Percentiles rank a stretch among this genome's conserved stretches.
These are phyloP conservation scores for Penicillium occitanis DNA, from an alignment of 2,329 filamentous ascomycete species.

Conservation along the genomic window DNA sequence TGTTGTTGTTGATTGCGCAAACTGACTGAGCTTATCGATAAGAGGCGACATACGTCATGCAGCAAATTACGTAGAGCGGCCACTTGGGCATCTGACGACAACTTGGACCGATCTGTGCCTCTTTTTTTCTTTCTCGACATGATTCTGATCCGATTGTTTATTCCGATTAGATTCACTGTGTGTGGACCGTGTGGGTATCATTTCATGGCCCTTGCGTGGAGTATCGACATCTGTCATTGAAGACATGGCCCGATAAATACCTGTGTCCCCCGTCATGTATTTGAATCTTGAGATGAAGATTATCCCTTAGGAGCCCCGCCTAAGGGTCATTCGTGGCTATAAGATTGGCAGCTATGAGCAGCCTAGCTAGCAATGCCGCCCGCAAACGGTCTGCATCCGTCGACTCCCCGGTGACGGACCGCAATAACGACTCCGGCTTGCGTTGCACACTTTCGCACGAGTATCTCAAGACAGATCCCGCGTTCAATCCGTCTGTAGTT, in stretches of 20 bases:
- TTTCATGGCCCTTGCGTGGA: not conserved
- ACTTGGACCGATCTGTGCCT: not conserved
- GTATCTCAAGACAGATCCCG: constrained; percentile 29
- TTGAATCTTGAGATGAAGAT: not conserved
- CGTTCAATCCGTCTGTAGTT: constrained; percentile 35
- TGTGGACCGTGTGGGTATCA: not conserved
- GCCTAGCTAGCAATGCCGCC: not conserved
- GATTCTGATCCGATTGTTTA: not conserved
- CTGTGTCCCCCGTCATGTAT: not conserved
- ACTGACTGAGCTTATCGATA: not conserved
- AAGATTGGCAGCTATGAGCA: not conserved
- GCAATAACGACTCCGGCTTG: not conserved
- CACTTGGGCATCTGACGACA: not conserved
- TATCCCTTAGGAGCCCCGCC: not conserved
- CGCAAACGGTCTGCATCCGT: constrained; percentile 4
- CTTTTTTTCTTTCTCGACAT: not conserved
- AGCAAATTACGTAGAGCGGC: not conserved
- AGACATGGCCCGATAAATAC: not conserved
- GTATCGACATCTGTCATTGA: not conserved
- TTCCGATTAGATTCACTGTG: not conserved
- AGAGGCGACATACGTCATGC: constrained; percentile 2
- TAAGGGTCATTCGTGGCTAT: not conserved
- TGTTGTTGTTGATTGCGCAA: too few species aligned
- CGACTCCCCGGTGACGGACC: not conserved
- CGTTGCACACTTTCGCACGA: constrained; percentile 14